Conservation (phyloP, 352 stramenopile species). For the Pythium myriotylum region DNA sequence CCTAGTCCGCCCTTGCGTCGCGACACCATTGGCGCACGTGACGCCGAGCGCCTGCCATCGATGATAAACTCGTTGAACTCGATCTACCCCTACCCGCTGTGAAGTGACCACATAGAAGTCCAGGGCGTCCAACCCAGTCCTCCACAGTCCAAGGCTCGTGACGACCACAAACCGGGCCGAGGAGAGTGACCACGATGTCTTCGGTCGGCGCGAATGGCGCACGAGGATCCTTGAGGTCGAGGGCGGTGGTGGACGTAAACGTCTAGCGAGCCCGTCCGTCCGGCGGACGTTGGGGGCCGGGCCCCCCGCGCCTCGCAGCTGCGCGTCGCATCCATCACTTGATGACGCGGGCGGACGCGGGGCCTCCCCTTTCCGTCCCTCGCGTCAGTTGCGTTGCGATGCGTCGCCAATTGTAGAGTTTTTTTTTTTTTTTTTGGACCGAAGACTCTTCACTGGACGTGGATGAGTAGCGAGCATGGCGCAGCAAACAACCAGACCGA, state of each 20-base stretch:
- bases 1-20: not conserved
- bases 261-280: too few species aligned
- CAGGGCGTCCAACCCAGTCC: conserved; percentile 21
- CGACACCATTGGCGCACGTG: conserved; percentile 6
- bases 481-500: too few species aligned
- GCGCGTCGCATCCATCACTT: not conserved
- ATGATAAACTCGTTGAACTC: not conserved
- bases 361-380: too few species aligned
- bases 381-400: too few species aligned
- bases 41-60: not conserved
- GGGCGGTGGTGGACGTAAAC: not conserved
- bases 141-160: conserved; percentile 15
- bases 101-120: conserved; percentile 22
- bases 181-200: conserved; percentile 8
- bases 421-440: too few species aligned
- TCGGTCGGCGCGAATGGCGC: conserved; percentile 8
- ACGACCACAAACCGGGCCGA: not conserved
- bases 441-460: too few species aligned
- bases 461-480: too few species aligned
- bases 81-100: conserved; percentile 11
- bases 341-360: not conserved
- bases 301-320: too few species aligned
- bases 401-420: too few species aligned
- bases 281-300: too few species aligned
- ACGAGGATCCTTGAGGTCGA: not conserved